Evolutionary conservation across 352 stramenopile genomes (phyloP), one percentile per base, ranked within the genome.

Genomic region (Pythium brassicae): DNA sequence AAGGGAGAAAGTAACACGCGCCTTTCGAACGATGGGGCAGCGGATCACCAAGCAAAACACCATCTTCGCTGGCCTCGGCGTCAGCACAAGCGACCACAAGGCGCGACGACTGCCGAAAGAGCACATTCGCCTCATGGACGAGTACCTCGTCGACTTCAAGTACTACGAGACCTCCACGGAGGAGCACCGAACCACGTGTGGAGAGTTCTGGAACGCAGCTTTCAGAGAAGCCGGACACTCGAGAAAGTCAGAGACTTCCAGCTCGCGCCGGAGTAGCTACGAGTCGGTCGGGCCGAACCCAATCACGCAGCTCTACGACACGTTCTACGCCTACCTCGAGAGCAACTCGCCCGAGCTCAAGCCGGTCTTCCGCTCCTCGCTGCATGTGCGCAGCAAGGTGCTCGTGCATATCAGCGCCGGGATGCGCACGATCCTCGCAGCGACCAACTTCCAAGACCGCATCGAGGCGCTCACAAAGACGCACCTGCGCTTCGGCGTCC

Each of bases 361-460:
- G 48, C 69, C 55, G 0, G 65, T 85, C 3, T 85, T 85, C 22
- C 69, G 74, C 6, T 71, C 65, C 0, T 82, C 74, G 12, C 61
- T 82, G 53, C 62, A 69, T 23, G 74, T 96, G 26, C 69, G 72
- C 29, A 90, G 87, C 77, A 95, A 85, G 27, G 72, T 98, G 26
- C 65, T 98, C 0, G 61, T 92, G 1, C 95, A 97, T 66, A 97
- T 98, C 65, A 85, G 74, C 57, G 68, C 70, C 1, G 74, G 72
- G 14, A 80, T 85, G 64, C 65, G 68, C 32, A 57, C 62, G 11
- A 68, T 85, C 22, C 61, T 81, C 2, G 49, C 59, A 1, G 57
- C 62, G 3, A 59, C 79, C n/a, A 83, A 78, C 15, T 65, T 97
- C 14, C 72, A 79, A 3, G 70, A 90, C 26, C 69, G 87, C 44